Conservation (phyloP, 495 filamentous ascomycete genomes). For the Xylaria scruposa region DNA sequence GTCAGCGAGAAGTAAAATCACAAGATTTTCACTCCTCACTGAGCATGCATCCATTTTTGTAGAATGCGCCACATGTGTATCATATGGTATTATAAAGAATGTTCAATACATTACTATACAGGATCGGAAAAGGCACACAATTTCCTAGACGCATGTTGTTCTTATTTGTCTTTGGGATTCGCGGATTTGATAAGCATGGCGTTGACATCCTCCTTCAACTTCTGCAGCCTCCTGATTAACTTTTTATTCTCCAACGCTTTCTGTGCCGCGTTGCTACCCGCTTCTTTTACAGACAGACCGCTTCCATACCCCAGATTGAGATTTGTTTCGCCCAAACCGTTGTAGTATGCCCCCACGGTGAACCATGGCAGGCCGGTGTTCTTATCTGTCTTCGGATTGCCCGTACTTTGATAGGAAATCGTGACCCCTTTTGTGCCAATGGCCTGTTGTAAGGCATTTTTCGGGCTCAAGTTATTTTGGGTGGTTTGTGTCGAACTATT, state of each 20-base stretch:
- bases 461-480: slow-evolving; percentile 41
- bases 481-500: slow-evolving; percentile 5
- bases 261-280: slow-evolving; percentile 72
- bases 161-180: background rate
- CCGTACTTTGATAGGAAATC: slow-evolving; percentile 69
- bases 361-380: slow-evolving; percentile 64
- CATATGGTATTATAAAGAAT: background rate
- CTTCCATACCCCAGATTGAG: slow-evolving; percentile 70
- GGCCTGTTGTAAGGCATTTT: slow-evolving; percentile 60
- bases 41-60: background rate
- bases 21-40: background rate
- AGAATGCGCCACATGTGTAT: background rate
- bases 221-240: slow-evolving; percentile 61
- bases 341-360: slow-evolving; percentile 71
- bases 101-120: background rate
- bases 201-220: slow-evolving; percentile 52
- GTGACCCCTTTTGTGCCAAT: slow-evolving; percentile 66
- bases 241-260: slow-evolving; percentile 67
- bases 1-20: background rate
- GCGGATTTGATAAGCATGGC: background rate
- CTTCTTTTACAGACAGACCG: slow-evolving; percentile 74
- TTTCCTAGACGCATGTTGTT: background rate
- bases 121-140: background rate
- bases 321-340: slow-evolving; percentile 73
- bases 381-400: slow-evolving; percentile 59